Evolutionary conservation across 2,329 filamentous ascomycete species (phyloP), one percentile per base, ranked within the genome.

Genomic region (Colletotrichum magnum): DNA sequence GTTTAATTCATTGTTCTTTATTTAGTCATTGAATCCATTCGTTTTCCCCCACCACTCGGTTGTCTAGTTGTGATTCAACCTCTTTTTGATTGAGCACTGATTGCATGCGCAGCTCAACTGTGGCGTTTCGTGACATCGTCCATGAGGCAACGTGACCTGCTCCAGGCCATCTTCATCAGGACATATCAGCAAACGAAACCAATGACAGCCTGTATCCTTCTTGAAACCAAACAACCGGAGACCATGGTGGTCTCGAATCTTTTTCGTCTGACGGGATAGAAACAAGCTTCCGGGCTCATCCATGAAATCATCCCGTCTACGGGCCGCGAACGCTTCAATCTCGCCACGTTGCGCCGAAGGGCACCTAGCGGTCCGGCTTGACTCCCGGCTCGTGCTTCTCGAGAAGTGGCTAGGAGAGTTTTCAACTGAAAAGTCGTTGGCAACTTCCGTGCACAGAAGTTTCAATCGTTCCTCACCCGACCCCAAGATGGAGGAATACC

Each of bases 221-320:
- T 32, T 32, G 28, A 32, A 7, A 32, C 28, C 28, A 32, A 32
- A 32, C 28, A 32, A 2, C 2, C 5, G 6, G 28, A 32, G 6
- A 9, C 28, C 6, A 32, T 32, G 28, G 28, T 32, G 28, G 28
- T 9, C 28, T 32, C 7, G 28, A n/a, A 15, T 47, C 16, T 0
- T 16, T 18, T 26, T n/a, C 1, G 4, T n/a, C 41, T 43, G 16
- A 45, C 28, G 28, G 16, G n/a, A 12, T 2, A 13, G 21, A 39
- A 12, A 15, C 6, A 43, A 57, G 53, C 36, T 57, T 57, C 32
- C 7, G 16, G 21, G 13, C 41, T n/a, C 56, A 58, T 59, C 13
- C 15, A 15, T 28, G 24, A 7, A 52, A 64, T 68, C 64, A 13
- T 68, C 64, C 28, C n/a, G 36, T 68, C 64, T 48, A 51, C 59